Base-by-base conservation (phyloP, 2,329 filamentous ascomycete genomes). In the Fusarium verticillioides region DNA sequence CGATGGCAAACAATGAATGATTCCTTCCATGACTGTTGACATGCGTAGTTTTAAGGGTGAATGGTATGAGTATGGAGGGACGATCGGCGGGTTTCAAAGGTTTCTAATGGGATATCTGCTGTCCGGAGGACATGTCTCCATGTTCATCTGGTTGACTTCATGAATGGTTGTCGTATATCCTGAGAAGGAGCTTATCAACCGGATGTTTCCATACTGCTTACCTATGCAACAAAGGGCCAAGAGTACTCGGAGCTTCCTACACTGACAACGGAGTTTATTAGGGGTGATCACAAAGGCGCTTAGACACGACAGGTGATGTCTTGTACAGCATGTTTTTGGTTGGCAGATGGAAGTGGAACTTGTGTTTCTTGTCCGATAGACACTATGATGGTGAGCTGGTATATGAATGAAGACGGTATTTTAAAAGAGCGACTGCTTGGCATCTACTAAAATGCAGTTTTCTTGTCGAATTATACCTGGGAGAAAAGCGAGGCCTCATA, bases 61-160 rank as follows among this genome's bases (percentile, higher is more conserved):
- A 13, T 36, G 13, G 47, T 30, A 32, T 57, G 53, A 5, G 26
- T 62, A 12, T 52, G 16, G 4, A 64, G 43, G 23, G 58, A 64
- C 4, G n/a, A 36, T 37, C 4, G 39, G 11, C 46, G 46, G 16
- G n/a, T 28, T 15, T 37, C 18, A 2, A 43, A 63, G 9, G 64
- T 56, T 19, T 8, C 30, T 9, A 69, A 49, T 18, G 19, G 23
- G 13, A 60, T 54, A 4, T 39, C 13, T 21, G 9, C 12, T 15
- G 18, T 59, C 59, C 60, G 18, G 54, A 37, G 30, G 46, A 32
- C 59, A 72, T 65, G 30, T 49, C 12, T 11, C 49, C 40, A 4
- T n/a, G 36, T 15, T n/a, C 26, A 13, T 69, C 63, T 57, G 58
- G 53, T 12, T 26, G 39, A 34, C 50, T 72, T 36, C 60, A 39